Evolutionary conservation across 441 rosid species (phyloP), one percentile per base, ranked within the genome.

Genomic region (Heliophila coronopifolia): DNA sequence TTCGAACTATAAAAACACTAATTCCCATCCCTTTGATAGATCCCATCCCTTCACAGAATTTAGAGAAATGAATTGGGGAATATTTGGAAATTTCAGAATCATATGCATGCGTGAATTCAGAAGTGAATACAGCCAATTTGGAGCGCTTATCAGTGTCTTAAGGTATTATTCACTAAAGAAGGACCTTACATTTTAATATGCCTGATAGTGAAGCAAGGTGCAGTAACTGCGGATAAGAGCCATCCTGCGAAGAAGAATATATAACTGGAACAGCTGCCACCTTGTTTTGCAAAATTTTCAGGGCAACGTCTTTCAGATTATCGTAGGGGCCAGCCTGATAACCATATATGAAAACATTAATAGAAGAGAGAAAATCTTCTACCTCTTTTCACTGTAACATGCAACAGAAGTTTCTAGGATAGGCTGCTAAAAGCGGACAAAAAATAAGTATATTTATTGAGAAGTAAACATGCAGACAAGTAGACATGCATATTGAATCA

Each of bases 141-240:
- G 14, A 25, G 50, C 15, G 16, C 43, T 24, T 45, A 23, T 54
- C 41, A 53, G 36, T 40, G 43, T 23, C 42, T 31, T 18, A 27
- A n/a, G 49, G 38, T 48, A 28, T 47, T 32, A 49, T 19, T 16
- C 46, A 61, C 27, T 23, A 59, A 55, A 23, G 38, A 63, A 65
- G 64, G 16, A 33, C 5, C 76, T 72, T 60, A 83, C 93, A 73
- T 71, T 78, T 80, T 57, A 83, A 66, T 62, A 83, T 77, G 65
- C 80, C 85, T 39, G 93, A 76, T 42, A 83, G 69, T 2, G 93
- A 74, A 63, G 93, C 81, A 71, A 83, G 80, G 58, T 80, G 77
- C 55, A 83, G 71, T 51, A 83, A 70, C 69, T 73, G 77, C 0
- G 81, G 83, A 63, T 71, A 74, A 60, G 85, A 71, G 57, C 80